phyloP scores from a whole-genome alignment of 2,329 filamentous ascomycete genomes.

The Diaporthe vaccinii region DNA sequence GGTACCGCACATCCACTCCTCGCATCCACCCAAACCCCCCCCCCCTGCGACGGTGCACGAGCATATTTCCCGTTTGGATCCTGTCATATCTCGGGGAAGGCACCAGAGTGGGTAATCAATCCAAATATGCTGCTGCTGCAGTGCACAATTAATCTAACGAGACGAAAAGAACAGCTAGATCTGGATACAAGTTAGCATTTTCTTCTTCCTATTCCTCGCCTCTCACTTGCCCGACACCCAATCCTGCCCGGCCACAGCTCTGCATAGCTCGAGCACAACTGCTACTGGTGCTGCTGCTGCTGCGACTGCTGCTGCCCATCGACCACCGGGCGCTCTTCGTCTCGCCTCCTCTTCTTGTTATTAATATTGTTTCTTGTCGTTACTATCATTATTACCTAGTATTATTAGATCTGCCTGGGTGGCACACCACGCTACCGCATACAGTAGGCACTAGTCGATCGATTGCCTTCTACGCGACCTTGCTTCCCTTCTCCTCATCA shows the following conservation, averaged over 20 bases:
- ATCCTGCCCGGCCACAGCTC: neutral
- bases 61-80: constrained; percentile 26
- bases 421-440: neutral
- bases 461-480: constrained; percentile 10
- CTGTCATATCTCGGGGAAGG: constrained; percentile 31
- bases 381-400: constrained; percentile 6
- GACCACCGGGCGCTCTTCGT: neutral
- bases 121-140: constrained; percentile 22
- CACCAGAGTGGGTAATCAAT: constrained; percentile 29
- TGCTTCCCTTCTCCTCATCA: constrained; percentile 27
- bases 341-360: constrained; percentile 15
- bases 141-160: constrained; percentile 30
- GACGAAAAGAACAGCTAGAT: constrained; percentile 31
- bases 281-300: neutral
- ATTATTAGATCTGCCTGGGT: constrained; percentile 14
- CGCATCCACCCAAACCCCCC: neutral
- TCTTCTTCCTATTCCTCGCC: neutral
- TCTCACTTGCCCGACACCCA: neutral
- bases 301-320: neutral
- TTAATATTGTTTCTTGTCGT: constrained; percentile 1
- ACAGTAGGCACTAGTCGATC: constrained; percentile 23
- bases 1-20: constrained; percentile 15
- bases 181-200: constrained; percentile 14
- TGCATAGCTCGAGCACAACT: constrained; percentile 10
- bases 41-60: constrained; percentile 26